These are phyloP conservation scores for Lathyrus aphaca DNA, from an alignment of 306 rosid species.

Conservation along the genomic window DNA sequence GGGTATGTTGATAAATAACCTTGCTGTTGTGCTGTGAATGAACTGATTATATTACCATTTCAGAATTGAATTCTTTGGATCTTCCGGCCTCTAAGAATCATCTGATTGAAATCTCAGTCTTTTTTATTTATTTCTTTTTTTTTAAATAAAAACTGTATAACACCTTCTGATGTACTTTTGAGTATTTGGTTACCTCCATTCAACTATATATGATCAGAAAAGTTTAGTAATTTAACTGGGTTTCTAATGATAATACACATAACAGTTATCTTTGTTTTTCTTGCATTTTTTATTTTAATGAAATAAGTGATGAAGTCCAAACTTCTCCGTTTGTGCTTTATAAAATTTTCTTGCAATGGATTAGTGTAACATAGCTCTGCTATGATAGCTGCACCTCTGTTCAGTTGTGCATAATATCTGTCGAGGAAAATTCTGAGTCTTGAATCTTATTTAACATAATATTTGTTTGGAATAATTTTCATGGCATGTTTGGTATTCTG, in stretches of 20 bases:
- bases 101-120: conserved; percentile 5
- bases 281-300: conserved; percentile 27
- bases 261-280: conserved; percentile 19
- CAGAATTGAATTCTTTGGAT: conserved; percentile 4
- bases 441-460: conserved; percentile 4
- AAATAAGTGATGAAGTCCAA: conserved; percentile 14
- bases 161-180: conserved; percentile 8
- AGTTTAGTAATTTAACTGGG: background rate
- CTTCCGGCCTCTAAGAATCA: conserved; percentile 25
- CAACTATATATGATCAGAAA: background rate
- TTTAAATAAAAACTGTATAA: background rate
- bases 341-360: conserved; percentile 12
- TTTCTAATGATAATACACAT: conserved; percentile 20
- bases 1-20: conserved; percentile 54
- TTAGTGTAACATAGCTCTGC: conserved; percentile 14
- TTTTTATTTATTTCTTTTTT: background rate
- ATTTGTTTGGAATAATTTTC: background rate
- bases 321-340: background rate
- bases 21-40: conserved; percentile 16
- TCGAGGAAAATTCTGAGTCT: conserved; percentile 5
- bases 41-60: conserved; percentile 17
- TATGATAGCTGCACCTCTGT: conserved; percentile 13
- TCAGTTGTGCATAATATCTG: conserved; percentile 10
- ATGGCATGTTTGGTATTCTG: conserved; percentile 16
- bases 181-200: conserved; percentile 3